phyloP scores from a whole-genome alignment of 2,329 filamentous ascomycete species.

The Scedosporium dehoogii region DNA sequence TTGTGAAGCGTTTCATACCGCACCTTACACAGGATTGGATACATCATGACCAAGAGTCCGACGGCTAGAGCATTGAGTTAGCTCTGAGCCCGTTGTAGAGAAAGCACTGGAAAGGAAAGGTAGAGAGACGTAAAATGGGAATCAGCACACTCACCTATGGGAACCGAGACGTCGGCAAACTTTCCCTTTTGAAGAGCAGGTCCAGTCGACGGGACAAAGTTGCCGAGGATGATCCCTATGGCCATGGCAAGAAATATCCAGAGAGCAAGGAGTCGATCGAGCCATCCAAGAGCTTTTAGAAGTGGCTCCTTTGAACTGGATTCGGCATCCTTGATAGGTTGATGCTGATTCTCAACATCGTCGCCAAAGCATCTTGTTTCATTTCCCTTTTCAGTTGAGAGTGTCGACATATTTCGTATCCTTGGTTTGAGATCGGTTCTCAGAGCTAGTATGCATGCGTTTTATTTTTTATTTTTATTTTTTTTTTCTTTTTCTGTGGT shows the following conservation, averaged over 20 bases:
- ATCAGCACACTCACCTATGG: constrained; percentile 39
- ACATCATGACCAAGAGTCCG: constrained; percentile 86
- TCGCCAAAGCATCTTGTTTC: background rate
- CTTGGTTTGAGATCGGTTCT: too few species aligned
- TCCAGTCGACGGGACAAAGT: constrained; percentile 57
- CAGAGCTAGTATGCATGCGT: too few species aligned
- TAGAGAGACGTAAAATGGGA: background rate
- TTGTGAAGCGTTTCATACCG: constrained; percentile 65
- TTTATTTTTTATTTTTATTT: too few species aligned
- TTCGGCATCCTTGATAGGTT: background rate
- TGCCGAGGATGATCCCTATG: constrained; percentile 64
- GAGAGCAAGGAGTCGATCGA: constrained; percentile 55
- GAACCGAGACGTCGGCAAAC: constrained; percentile 60
- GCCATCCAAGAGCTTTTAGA: constrained; percentile 39
- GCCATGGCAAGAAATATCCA: constrained; percentile 76
- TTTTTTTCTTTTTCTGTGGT: too few species aligned
- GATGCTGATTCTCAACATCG: background rate
- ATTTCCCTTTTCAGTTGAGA: too few species aligned
- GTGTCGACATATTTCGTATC: too few species aligned
- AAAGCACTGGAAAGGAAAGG: background rate
- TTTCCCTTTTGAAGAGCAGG: constrained; percentile 57
- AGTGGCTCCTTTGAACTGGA: background rate
- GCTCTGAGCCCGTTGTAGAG: background rate
- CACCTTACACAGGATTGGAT: constrained; percentile 82
- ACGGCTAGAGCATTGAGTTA: constrained; percentile 42